These are phyloP conservation scores for Macrophomina pseudophaseolina DNA, from an alignment of 2,329 filamentous ascomycete genomes.

Conservation along the genomic window DNA sequence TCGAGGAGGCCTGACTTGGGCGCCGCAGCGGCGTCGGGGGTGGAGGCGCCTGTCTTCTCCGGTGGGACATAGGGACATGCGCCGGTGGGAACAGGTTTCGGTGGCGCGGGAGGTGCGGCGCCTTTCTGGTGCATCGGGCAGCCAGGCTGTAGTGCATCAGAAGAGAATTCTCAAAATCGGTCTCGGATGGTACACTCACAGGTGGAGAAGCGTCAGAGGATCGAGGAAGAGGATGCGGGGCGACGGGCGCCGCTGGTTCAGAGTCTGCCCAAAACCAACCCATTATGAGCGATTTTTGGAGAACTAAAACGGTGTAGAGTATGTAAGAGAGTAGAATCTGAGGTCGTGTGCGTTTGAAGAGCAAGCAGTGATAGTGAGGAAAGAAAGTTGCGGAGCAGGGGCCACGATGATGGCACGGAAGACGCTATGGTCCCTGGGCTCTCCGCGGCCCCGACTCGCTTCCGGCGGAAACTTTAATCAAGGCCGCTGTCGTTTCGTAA, in stretches of 20 bases:
- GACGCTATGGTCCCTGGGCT: slow-evolving; percentile 8
- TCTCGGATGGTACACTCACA: slow-evolving; percentile 49
- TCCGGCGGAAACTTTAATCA: not conserved
- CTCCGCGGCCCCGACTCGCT: slow-evolving; percentile 15
- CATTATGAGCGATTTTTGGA: slow-evolving; percentile 50
- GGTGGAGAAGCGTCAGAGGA: slow-evolving; percentile 57
- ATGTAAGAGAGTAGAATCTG: not conserved
- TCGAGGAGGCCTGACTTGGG: slow-evolving; percentile 59
- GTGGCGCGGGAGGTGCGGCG: slow-evolving; percentile 35
- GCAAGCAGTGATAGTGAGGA: slow-evolving; percentile 4
- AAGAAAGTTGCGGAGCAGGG: slow-evolving; percentile 26
- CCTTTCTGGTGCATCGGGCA: slow-evolving; percentile 69
- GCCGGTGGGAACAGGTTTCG: slow-evolving; percentile 44
- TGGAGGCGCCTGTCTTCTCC: slow-evolving; percentile 12
- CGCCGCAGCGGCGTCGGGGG: slow-evolving; percentile 44
- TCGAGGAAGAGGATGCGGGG: slow-evolving; percentile 55
- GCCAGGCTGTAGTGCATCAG: slow-evolving; percentile 56
- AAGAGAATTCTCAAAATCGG: slow-evolving; percentile 31
- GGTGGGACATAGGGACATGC: slow-evolving; percentile 48
- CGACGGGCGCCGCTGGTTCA: slow-evolving; percentile 45
- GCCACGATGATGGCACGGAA: slow-evolving; percentile 25
- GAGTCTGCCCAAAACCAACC: slow-evolving; percentile 74
- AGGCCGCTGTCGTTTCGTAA: not conserved
- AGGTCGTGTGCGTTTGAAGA: not conserved
- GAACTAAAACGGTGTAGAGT: not conserved